These are phyloP conservation scores for Pseudogymnoascus sp. DNA, from an alignment of 2,329 filamentous ascomycete species.

Conservation along the genomic window DNA sequence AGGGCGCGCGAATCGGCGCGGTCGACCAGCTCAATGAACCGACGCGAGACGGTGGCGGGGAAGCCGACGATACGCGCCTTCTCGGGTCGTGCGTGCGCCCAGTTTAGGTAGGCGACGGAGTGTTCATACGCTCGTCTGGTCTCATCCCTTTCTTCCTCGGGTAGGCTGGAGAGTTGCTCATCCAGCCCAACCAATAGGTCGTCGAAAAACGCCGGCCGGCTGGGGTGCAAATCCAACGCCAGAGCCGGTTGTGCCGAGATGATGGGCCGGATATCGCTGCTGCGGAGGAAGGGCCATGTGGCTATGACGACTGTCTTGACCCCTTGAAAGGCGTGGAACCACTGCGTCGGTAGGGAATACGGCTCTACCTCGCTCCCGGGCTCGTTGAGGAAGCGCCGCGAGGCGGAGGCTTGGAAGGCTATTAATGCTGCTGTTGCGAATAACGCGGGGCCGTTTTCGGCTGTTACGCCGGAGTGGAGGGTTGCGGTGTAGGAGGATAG, in stretches of 20 bases:
- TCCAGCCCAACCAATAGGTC: slow-evolving; percentile 50
- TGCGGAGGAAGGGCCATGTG: slow-evolving; percentile 56
- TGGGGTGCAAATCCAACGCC: slow-evolving; percentile 48
- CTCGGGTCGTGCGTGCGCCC: slow-evolving; percentile 53
- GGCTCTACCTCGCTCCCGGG: slow-evolving; percentile 32
- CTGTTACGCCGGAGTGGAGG: slow-evolving; percentile 47
- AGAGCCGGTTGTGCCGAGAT: slow-evolving; percentile 56
- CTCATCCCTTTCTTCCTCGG: slow-evolving; percentile 14
- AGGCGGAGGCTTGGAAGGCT: slow-evolving; percentile 56
- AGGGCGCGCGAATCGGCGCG: slow-evolving; percentile 52
- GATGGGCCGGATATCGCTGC: slow-evolving; percentile 48
- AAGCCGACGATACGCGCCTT: slow-evolving; percentile 52
- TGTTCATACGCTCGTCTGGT: slow-evolving; percentile 52
- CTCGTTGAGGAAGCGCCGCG: slow-evolving; percentile 52
- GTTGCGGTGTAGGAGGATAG: slow-evolving; percentile 50
- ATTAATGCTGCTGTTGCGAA: slow-evolving; percentile 57
- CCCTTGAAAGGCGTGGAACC: slow-evolving; percentile 60
- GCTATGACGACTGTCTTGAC: slow-evolving; percentile 56
- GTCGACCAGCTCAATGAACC: slow-evolving; percentile 51
- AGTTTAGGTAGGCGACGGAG: slow-evolving; percentile 57
- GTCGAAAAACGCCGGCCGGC: slow-evolving; percentile 49
- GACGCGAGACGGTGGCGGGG: slow-evolving; percentile 54
- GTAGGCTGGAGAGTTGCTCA: too few relatives aligned
- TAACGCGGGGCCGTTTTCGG: slow-evolving; percentile 51
- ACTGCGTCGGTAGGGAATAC: slow-evolving; percentile 52